Evolutionary conservation across 352 stramenopile genomes (phyloP), one percentile per base, ranked within the genome.

Genomic region (Phytophthora sp.): DNA sequence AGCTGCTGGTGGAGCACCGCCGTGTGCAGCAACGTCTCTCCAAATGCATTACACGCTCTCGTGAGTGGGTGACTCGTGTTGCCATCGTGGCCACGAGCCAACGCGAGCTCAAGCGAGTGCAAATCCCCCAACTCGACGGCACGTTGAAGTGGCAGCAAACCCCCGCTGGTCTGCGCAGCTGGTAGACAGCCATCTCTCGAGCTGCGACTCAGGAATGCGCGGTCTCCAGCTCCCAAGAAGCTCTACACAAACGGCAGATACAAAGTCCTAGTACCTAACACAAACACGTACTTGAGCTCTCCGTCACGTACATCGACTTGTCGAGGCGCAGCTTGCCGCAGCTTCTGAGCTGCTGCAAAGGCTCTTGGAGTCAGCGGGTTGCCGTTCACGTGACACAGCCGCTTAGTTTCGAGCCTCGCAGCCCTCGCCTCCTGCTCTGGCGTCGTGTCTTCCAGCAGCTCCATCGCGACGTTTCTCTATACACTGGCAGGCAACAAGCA

Each of bases 11-110:
- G 79, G 18, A 93, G 69, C 33, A 90, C 82, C 4, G 84, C 84
- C 0, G 74, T 85, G 45, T 93, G 84, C 33, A 93, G 70, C 18
- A 90, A 45, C 26, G 79, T 90, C 58, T 93, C 84, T 27, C 82
- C 82, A 41, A 80, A 70, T n/a, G 63, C 66, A 53, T 86, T 89
- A 36, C 71, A 69, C 8, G 30, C 16, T 50, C 38, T 65, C 1
- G 38, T 57, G 2, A 73, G 38, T 31, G 20, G 12, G 16, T n/a
- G n/a, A n/a, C n/a, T n/a, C n/a, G n/a, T n/a, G n/a, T 45, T 18
- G 27, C 20, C 55, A 12, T 55, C 35, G 7, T 31, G 7, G n/a
- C 7, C 23, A 29, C 1, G 26, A n/a, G 27, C 27, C 9, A 86
- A 56, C 4, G 66, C 61, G 2, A 41, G 2, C 2, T 69, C 49